These are phyloP conservation scores for Kuraishia molischiana DNA, from an alignment of 805 yeast species.

Conservation along the genomic window DNA sequence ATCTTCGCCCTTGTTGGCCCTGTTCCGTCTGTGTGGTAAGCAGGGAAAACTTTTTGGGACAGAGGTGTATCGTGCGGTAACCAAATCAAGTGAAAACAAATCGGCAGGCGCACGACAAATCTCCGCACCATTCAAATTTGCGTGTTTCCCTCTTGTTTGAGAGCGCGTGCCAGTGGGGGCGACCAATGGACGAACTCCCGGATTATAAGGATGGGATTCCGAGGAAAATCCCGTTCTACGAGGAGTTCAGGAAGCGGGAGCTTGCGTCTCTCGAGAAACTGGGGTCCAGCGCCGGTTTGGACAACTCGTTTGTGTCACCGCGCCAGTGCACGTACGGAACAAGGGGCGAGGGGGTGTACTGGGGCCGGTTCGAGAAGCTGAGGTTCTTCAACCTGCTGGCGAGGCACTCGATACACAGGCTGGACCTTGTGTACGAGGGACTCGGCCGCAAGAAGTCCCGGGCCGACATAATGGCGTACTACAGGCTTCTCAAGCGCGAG, in stretches of 20 bases:
- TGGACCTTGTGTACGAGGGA: conserved; percentile 22
- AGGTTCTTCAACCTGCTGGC: conserved; percentile 38
- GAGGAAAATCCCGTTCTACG: conserved; percentile 13
- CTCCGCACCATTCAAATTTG: too few relatives aligned
- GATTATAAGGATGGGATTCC: conserved; percentile 9
- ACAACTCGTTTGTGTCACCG: conserved; percentile 1
- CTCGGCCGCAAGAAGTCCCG: conserved; percentile 24
- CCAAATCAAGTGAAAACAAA: too few relatives aligned
- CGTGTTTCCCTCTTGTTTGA: too few relatives aligned
- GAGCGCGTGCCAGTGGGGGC: too few relatives aligned
- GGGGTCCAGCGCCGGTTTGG: neutral
- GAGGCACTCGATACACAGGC: conserved; percentile 29
- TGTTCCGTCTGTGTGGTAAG: too few relatives aligned
- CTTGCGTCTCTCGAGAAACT: conserved; percentile 4
- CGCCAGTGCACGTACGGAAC: conserved; percentile 7
- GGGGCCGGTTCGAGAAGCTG: conserved; percentile 42
- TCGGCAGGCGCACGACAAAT: too few relatives aligned
- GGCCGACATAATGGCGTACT: conserved; percentile 30
- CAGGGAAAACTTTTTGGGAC: too few relatives aligned
- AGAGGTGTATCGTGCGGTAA: too few relatives aligned
- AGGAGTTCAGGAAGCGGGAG: conserved; percentile 6
- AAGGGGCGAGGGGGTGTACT: conserved; percentile 22
- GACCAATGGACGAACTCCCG: neutral
- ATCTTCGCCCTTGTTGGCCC: too few relatives aligned
- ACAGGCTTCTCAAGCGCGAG: conserved; percentile 19